Conservation (phyloP, 139 green algal genomes). For the Chlorella sp. region DNA sequence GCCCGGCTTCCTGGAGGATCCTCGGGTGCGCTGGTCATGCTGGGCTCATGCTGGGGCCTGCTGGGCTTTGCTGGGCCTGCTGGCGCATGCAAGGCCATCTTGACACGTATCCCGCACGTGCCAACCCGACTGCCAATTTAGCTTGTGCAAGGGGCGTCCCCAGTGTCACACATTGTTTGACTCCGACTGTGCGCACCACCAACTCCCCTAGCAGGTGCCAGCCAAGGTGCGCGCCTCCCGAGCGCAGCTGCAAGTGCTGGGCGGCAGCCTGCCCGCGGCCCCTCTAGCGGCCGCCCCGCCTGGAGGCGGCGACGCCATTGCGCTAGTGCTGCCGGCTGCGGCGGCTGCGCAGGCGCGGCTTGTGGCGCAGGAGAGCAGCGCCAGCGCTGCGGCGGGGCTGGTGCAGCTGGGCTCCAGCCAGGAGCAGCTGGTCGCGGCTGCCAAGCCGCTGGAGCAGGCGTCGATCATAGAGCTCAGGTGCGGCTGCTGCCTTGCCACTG, state of each 20-base stretch:
- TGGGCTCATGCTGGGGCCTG: background rate
- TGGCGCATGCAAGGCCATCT: no score
- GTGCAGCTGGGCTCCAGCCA: background rate
- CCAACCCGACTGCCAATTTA: no score
- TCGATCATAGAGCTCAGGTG: background rate
- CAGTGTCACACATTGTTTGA: no score
- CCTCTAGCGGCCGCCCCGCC: background rate
- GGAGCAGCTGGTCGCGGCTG: background rate
- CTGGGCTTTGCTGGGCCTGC: no score
- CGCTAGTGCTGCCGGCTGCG: background rate
- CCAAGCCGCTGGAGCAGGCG: background rate
- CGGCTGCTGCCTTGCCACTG: background rate
- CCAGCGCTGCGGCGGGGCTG: background rate
- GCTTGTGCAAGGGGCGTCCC: no score
- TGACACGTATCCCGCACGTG: no score
- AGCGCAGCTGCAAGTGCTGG: background rate
- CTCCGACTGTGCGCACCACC: no score
- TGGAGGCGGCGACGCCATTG: background rate
- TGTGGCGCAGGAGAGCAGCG: no score
- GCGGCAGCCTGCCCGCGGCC: background rate
- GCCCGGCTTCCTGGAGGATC: constrained; percentile 15
- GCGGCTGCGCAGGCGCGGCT: no score
- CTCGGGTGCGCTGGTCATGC: background rate
- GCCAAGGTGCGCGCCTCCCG: background rate
- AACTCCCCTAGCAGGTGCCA: background rate